These are phyloP conservation scores for Penicillium fimorum DNA, from an alignment of 495 filamentous ascomycete genomes.

Conservation along the genomic window DNA sequence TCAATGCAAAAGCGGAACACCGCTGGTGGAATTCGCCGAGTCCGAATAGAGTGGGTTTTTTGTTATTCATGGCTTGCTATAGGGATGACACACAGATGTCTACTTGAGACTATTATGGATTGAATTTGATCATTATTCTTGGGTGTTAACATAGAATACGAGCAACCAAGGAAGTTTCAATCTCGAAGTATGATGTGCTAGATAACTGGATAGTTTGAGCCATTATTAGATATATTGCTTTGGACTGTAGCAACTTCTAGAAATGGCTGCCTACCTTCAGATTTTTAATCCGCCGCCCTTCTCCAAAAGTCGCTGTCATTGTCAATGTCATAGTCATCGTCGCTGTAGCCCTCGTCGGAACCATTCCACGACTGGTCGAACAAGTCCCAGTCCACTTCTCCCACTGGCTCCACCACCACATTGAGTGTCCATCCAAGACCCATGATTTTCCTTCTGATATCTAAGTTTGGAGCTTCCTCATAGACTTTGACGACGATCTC, in stretches of 20 bases:
- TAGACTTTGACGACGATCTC: constrained; percentile 11
- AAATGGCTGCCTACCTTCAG: neutral
- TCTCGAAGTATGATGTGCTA: too few relatives aligned
- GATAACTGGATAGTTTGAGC: too few relatives aligned
- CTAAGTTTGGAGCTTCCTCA: constrained; percentile 4
- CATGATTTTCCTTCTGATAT: constrained; percentile 15
- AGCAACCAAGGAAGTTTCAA: too few relatives aligned
- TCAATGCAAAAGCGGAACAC: constrained; percentile 58
- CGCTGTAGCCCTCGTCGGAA: constrained; percentile 7
- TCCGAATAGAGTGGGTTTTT: constrained; percentile 3
- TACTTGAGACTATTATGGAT: neutral
- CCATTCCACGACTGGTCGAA: too few relatives aligned
- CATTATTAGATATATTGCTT: too few relatives aligned
- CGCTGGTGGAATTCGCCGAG: constrained; percentile 54
- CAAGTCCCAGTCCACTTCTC: constrained; percentile 4
- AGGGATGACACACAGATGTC: neutral
- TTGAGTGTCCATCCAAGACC: constrained; percentile 14
- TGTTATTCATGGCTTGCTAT: neutral
- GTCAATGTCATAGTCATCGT: constrained; percentile 17
- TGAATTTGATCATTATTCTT: too few relatives aligned
- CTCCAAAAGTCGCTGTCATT: constrained; percentile 15
- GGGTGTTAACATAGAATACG: too few relatives aligned
- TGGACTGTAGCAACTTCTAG: neutral
- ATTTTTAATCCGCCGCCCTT: constrained; percentile 12
- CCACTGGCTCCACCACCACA: constrained; percentile 10